Evolutionary conservation across 75 land plant species (phyloP).

Genomic region (Cupressus sempervirens): DNA sequence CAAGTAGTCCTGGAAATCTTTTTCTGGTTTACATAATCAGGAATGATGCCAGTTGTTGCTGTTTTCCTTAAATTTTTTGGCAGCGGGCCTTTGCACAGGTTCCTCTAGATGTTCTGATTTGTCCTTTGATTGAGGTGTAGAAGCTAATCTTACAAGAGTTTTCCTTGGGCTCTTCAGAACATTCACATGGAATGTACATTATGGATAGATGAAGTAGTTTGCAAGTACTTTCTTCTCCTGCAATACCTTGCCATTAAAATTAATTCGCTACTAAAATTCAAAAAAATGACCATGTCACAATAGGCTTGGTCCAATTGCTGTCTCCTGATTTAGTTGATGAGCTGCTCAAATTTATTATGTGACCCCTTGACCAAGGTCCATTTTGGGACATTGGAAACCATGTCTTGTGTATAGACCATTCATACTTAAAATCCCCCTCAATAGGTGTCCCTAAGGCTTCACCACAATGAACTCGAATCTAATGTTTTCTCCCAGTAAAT

Average conservation of each 20-base stretch:
- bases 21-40: not conserved
- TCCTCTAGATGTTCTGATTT: constrained; percentile 8
- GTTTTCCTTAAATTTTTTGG: too few species aligned
- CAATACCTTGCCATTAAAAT: constrained; percentile 37
- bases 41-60: constrained; percentile 15
- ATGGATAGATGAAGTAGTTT: constrained; percentile 42
- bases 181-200: constrained; percentile 31
- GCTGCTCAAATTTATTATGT: too few species aligned
- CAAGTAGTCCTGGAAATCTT: not conserved
- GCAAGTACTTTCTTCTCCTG: constrained; percentile 42
- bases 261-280: constrained; percentile 43
- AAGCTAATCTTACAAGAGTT: constrained; percentile 9
- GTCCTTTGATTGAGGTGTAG: not conserved
- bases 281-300: too few species aligned
- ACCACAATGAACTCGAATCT: too few species aligned
- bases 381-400: too few species aligned
- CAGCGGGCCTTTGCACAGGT: constrained; percentile 24
- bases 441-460: too few species aligned
- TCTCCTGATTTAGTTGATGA: too few species aligned
- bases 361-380: too few species aligned
- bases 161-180: constrained; percentile 25
- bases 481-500: too few species aligned
- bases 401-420: too few species aligned
- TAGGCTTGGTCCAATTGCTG: too few species aligned
- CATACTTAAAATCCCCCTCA: too few species aligned